phyloP scores from a whole-genome alignment of 805 yeast species.

The Yarrowia sp. region DNA sequence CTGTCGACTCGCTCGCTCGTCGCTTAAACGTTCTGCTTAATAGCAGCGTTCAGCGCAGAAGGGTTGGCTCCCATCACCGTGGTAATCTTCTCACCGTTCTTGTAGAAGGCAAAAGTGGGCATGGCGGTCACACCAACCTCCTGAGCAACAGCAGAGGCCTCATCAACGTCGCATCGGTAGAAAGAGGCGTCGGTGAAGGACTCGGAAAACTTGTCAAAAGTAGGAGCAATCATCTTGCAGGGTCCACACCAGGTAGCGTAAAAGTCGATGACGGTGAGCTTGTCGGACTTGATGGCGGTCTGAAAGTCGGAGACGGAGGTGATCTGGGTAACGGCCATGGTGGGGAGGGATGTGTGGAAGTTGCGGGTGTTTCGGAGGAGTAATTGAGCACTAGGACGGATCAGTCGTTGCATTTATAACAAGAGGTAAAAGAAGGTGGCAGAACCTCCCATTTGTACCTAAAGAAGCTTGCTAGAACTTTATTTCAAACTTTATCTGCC shows the following conservation, averaged over 20 bases:
- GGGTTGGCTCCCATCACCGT: slow-evolving; percentile 91
- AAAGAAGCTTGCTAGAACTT: slow-evolving; percentile 12
- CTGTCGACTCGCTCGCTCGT: too few relatives aligned
- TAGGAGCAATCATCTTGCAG: slow-evolving; percentile 95
- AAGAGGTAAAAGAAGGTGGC: slow-evolving; percentile 20
- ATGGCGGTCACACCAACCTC: slow-evolving; percentile 62
- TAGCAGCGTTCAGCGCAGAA: slow-evolving; percentile 49
- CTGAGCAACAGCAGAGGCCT: slow-evolving; percentile 69
- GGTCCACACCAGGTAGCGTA: slow-evolving; percentile 99
- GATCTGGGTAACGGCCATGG: slow-evolving; percentile 55
- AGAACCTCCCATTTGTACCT: slow-evolving; percentile 18
- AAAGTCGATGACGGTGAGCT: slow-evolving; percentile 89
- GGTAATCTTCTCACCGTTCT: slow-evolving; percentile 74
- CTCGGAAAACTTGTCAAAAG: slow-evolving; percentile 54
- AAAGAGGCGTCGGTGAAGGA: slow-evolving; percentile 66
- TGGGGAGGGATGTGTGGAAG: slow-evolving; percentile 28
- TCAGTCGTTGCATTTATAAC: slow-evolving; percentile 16
- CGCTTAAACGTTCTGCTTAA: slow-evolving; percentile 51
- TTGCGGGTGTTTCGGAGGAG: slow-evolving; percentile 21
- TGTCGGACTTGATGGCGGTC: slow-evolving; percentile 57
- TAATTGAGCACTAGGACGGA: slow-evolving; percentile 21
- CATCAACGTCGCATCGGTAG: slow-evolving; percentile 90
- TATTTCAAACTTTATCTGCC: neutral
- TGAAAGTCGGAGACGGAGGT: slow-evolving; percentile 59
- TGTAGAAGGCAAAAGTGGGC: slow-evolving; percentile 74